Base-by-base conservation (phyloP, 257 asterid genomes). In the Forsythia viridissima region DNA sequence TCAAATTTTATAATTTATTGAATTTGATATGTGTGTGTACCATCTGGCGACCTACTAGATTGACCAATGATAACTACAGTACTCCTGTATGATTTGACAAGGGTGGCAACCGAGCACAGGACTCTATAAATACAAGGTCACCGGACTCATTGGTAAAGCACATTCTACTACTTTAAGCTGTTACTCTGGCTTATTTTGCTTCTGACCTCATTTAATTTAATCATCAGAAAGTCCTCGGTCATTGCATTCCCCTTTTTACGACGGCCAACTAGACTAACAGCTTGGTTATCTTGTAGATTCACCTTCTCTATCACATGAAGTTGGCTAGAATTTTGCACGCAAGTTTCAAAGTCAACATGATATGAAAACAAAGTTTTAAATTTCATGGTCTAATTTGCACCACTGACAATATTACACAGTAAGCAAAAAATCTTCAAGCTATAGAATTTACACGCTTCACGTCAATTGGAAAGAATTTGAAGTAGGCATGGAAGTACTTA, bases 1-100 rank as follows among this genome's bases (percentile, higher is more conserved):
- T 69, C 73, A 72, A 38, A 80, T 68, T 38, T 69, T 16, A 52
- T 73, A 51, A 55, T 34, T 65, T 55, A 55, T 40, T 59, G 41
- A 40, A 37, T 70, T 34, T 44, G 24, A 55, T 55, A 18, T 55
- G 8, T 18, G 24, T n/a, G n/a, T 12, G 13, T 13, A 48, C 57
- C 13, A 48, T 13, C n/a, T 48, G 5, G n/a, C 9, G 57, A 5
- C 6, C 20, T 51, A 44, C 61, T 16, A n/a, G 2, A 2, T 57
- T 57, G 66, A 16, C 66, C 66, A 16, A 48, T 15, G 59, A 48
- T 48, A 78, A 21, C 8, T 42, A 80, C 42, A 48, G 30, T n/a
- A n/a, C 34, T 7, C 66, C 65, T 2, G 34, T 8, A 20, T 57
- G 66, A 57, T 57, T 6, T 57, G 65, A 6, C n/a, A 57, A 57